Evolutionary conservation across 2,329 filamentous ascomycete genomes (phyloP), one percentile per base, ranked within the genome.

Genomic region (Talaromyces funiculosus): DNA sequence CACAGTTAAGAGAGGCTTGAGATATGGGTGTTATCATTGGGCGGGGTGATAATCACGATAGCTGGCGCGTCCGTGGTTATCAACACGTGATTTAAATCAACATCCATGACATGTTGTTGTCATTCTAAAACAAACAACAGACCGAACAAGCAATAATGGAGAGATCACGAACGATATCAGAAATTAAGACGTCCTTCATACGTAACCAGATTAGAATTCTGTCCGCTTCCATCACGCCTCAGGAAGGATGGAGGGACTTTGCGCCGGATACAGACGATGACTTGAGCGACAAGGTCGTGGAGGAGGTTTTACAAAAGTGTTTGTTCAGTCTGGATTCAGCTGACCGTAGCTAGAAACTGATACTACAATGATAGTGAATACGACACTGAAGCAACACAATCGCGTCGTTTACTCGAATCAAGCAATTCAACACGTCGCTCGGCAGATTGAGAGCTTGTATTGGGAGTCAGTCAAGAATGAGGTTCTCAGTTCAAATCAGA

Each of bases 371-470:
- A 49, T 59, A 82, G 82, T 83, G 18, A 84, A 84, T 62, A 73
- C 75, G 35, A 74, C 76, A 38, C 69, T 83, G 58, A 80, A 78
- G 61, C 77, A 81, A 43, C 82, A 84, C 68, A 80, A 78, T 63
- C 81, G 80, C 53, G 72, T 78, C 59, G 78, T 81, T 42, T 84
- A 83, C 72, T 80, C 80, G 49, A 76, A 77, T 0, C 80, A 83
- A 65, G 81, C 82, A 40, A 79, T 81, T 57, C 79, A 82, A 54
- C 81, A 84, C 71, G 76, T 84, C 56, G 80, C 81, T 20, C 78
- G 82, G 63, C 81, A 84, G 67, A 82, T 84, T 63, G 78, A 83
- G 65, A 75, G 73, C 24, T 69, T 84, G 26, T 84, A 84, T 67
- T 83, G 81, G 81, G 74, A 78, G n/a, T 71, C 77, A 0, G 77